Conservation (phyloP, 2,329 filamentous ascomycete species). For the Fusarium napiforme region DNA sequence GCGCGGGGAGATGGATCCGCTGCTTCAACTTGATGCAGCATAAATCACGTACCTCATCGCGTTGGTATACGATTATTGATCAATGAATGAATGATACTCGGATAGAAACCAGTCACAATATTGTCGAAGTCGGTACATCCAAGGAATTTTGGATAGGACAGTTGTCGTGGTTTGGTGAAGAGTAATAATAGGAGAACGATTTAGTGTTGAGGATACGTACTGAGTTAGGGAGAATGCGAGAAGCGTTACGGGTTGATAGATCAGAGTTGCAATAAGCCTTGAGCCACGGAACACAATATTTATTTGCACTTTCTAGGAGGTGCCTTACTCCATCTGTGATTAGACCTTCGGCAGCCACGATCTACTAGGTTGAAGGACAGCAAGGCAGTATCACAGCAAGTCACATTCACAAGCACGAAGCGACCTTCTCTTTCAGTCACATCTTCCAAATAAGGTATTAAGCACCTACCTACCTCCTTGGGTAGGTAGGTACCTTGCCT, state of each 20-base stretch:
- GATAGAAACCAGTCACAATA: not conserved
- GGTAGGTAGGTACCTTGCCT: too few relatives aligned
- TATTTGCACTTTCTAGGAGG: not conserved
- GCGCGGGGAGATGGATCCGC: constrained; percentile 28
- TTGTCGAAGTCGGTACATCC: not conserved
- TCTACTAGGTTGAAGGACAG: not conserved
- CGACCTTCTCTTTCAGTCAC: not conserved
- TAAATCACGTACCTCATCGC: constrained; percentile 34
- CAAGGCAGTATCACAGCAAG: not conserved
- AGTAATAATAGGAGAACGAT: not conserved
- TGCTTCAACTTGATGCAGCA: not conserved
- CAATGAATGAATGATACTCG: not conserved
- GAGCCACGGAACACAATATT: not conserved
- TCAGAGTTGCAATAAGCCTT: not conserved
- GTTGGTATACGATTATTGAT: not conserved
- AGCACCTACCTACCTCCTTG: not conserved
- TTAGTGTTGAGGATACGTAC: not conserved
- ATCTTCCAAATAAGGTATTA: not conserved
- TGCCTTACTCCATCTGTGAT: not conserved
- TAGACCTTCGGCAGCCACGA: constrained; percentile 1
- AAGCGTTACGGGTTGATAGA: not conserved
- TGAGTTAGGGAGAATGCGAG: constrained; percentile 6
- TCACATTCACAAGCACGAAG: not conserved
- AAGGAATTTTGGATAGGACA: not conserved
- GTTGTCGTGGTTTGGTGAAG: not conserved